Evolutionary conservation across 257 asterid genomes (phyloP), one percentile per base, ranked within the genome.

Genomic region (Echites panduratus): DNA sequence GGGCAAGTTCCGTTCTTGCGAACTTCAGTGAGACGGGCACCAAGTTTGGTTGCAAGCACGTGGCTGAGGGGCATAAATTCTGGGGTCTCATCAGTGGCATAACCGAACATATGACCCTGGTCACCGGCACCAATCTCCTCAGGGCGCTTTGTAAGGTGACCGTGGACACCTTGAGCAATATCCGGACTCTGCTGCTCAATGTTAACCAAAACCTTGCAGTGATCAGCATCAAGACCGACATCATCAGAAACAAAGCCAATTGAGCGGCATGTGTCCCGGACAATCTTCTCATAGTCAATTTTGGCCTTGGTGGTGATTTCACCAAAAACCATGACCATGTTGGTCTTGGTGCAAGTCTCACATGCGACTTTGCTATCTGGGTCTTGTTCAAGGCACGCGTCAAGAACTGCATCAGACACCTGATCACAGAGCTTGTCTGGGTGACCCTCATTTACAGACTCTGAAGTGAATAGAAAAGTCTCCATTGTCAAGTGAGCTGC

Each of bases 351-450:
- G 72, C 72, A 68, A 7, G 72, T 68, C 59, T 68, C 72, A 48
- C 72, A 68, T 24, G 72, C 72, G 14, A 68, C 72, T 68, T 68
- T 68, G 61, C 72, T 68, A 9, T 68, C 61, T 13, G 72, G 72
- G 14, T 68, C 72, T 26, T 68, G 72, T 27, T 68, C 72, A 68
- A 68, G 72, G 61, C 72, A 68, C 13, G 72, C 72, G 16, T 68
- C 72, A 45, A 68, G 72, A 49, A 68, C 45, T 45, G 72, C 72
- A 68, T 68, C 72, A 48, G 72, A 68, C 6, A 68, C n/a, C 45
- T 68, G 72, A 68, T 68, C 72, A 52, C 72, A 68, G 44, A 68
- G 72, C 72, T 68, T 68, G 72, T 68, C 72, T 68, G 72, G 72
- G 59, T 68, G 71, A 22, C 72, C 72, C 43, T 68, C 72, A 16